Evolutionary conservation across 2,329 filamentous ascomycete species (phyloP).

Genomic region (Fusarium longipes): DNA sequence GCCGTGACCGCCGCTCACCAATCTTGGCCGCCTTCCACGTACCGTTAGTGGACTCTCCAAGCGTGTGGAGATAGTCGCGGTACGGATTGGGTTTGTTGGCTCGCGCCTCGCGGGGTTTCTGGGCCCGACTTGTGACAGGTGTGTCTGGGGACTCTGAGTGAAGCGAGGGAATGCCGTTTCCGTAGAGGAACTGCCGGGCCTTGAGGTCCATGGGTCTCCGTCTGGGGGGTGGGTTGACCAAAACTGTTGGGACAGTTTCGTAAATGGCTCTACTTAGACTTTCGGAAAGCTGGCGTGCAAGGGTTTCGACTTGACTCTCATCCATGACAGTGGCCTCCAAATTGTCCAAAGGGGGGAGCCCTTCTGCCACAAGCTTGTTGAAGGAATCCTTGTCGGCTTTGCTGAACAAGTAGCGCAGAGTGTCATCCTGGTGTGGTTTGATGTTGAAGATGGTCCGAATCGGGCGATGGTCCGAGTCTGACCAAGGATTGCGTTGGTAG

Average conservation of each 20-base stretch:
- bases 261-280: not conserved
- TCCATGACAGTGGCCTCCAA: not conserved
- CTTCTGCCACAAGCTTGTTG: not conserved
- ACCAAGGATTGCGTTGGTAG: not conserved
- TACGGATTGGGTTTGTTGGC: not conserved
- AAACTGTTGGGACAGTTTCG: not conserved
- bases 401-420: not conserved
- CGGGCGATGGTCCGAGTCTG: slow-evolving; percentile 1
- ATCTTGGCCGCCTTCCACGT: not conserved
- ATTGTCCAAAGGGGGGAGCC: not conserved
- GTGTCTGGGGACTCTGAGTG: not conserved
- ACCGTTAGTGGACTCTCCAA: not conserved
- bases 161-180: not conserved
- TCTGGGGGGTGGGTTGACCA: not conserved
- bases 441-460: not conserved
- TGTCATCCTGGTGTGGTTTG: not conserved
- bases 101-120: not conserved
- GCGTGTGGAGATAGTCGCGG: not conserved
- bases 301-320: too few species aligned
- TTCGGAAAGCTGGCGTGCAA: not conserved
- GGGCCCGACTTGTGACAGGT: not conserved
- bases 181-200: not conserved
- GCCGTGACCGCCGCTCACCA: too few species aligned
- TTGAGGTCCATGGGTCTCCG: not conserved
- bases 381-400: not conserved